Base-by-base conservation (phyloP, 345 rosid genomes). In the Heritiera littoralis region DNA sequence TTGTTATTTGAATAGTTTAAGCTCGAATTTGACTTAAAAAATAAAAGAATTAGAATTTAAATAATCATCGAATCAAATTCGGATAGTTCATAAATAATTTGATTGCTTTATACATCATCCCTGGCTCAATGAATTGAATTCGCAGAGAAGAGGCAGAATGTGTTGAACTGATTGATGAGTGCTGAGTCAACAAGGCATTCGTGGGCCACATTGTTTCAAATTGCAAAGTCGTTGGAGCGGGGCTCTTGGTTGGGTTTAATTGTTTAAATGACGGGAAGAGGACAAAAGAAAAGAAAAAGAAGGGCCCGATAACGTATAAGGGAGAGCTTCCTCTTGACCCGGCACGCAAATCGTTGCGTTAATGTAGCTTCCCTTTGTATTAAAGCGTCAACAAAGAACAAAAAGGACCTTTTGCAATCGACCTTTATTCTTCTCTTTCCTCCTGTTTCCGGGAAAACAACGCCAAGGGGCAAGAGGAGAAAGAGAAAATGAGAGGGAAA, bases 281-380 rank as follows among this genome's bases (percentile, higher is more conserved):
- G 55, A 28, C 17, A 10, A 15, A 13, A 20, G 15, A 56, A 41
- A 58, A 12, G 20, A 9, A 41, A 58, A n/a, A 12, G 18, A n/a
- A 12, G 18, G 9, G 17, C 55, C 54, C 3, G 14, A 23, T 30
- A 46, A 8, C 9, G n/a, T 6, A 15, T 0, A 49, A 45, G n/a
- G 10, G 6, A 60, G 43, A 51, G 60, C 38, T 45, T 45, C 65
- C 74, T 52, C 80, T 54, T 66, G 80, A 77, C 74, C 74, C 65
- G 73, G 71, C 20, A 52, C 72, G 68, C 72, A n/a, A 65, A 52
- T 63, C 18, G 51, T 28, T 76, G 68, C 78, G 46, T 48, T 76
- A 76, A 76, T 20, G 40, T 76, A 48, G 69, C 45, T 61, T 18
- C 45, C 46, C 59, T 76, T 46, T 48, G 32, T 61, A 63, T 64